phyloP scores from a whole-genome alignment of 371 early-diverging fungal species.

The Apophysomyces trapeziformis region DNA sequence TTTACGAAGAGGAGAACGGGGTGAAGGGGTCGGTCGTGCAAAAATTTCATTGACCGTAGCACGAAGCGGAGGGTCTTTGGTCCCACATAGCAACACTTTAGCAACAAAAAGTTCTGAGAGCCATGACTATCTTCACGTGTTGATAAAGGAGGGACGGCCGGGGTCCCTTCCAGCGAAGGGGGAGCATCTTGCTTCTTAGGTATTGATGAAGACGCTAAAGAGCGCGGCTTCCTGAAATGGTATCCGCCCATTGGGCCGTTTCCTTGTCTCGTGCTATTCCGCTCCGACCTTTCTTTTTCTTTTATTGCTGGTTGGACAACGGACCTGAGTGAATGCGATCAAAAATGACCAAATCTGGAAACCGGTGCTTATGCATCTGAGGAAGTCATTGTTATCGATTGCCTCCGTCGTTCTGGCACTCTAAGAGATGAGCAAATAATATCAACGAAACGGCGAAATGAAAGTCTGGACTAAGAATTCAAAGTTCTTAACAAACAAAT shows the following conservation, averaged over 20 bases:
- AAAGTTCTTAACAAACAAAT: no score
- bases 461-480: background rate
- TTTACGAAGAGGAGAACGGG: constrained; percentile 12
- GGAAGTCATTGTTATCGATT: background rate
- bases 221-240: constrained; percentile 9
- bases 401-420: no score
- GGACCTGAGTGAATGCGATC: background rate
- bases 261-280: constrained; percentile 3
- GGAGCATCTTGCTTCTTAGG: background rate
- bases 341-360: constrained; percentile 1
- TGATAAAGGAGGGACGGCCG: background rate
- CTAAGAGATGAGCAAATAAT: background rate
- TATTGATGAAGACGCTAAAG: background rate
- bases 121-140: constrained; percentile 7
- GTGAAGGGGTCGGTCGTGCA: constrained; percentile 10
- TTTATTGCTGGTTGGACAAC: constrained; percentile 6
- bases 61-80: constrained; percentile 12
- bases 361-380: background rate
- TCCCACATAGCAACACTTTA: constrained; percentile 1
- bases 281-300: background rate
- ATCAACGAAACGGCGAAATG: background rate
- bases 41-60: constrained; percentile 3
- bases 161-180: background rate
- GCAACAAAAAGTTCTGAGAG: constrained; percentile 7
- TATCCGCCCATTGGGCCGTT: background rate